Evolutionary conservation across 305 asterid species (phyloP).

Genomic region (Stenogyne calaminthoides): DNA sequence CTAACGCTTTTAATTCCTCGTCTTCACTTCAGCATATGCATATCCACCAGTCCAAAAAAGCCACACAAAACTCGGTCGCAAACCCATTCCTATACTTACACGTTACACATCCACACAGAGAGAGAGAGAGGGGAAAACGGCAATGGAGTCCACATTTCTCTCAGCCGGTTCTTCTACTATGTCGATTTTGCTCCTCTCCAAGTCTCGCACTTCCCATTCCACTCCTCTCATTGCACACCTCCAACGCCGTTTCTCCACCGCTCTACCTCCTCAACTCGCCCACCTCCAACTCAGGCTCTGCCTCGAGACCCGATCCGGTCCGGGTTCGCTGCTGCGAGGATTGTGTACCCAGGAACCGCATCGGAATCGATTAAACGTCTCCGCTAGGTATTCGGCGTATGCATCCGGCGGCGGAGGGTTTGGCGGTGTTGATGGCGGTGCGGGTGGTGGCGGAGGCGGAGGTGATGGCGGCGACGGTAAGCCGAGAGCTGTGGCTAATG

Average conservation of each 20-base stretch:
- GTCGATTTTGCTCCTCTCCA: constrained; percentile 46
- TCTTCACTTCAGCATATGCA: not conserved
- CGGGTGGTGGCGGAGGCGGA: constrained; percentile 59
- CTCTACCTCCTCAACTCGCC: constrained; percentile 39
- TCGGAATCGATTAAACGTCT: constrained; percentile 45
- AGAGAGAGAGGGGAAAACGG: constrained; percentile 17
- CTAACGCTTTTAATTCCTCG: constrained; percentile 12
- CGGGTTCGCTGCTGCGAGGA: constrained; percentile 31
- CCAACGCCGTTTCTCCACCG: constrained; percentile 48
- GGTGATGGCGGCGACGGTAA: constrained; percentile 65
- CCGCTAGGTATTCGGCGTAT: constrained; percentile 53
- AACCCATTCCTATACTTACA: constrained; percentile 17
- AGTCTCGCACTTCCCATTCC: constrained; percentile 49
- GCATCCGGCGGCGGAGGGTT: constrained; percentile 73
- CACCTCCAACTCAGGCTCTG: constrained; percentile 41
- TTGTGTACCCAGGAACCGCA: constrained; percentile 26
- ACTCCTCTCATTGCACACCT: constrained; percentile 46
- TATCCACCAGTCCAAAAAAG: constrained; percentile 16
- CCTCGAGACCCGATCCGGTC: constrained; percentile 35
- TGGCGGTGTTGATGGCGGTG: constrained; percentile 58
- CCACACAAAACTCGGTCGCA: constrained; percentile 17
- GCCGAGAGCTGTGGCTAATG: constrained; percentile 55
- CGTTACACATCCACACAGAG: not conserved
- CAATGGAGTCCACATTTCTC: constrained; percentile 54
- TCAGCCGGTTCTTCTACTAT: constrained; percentile 36